Percentiles rank a stretch among this genome's conserved stretches.
Evolutionary conservation across 2,329 filamentous ascomycete species (phyloP).

Genomic region (Colletotrichum tanaceti): DNA sequence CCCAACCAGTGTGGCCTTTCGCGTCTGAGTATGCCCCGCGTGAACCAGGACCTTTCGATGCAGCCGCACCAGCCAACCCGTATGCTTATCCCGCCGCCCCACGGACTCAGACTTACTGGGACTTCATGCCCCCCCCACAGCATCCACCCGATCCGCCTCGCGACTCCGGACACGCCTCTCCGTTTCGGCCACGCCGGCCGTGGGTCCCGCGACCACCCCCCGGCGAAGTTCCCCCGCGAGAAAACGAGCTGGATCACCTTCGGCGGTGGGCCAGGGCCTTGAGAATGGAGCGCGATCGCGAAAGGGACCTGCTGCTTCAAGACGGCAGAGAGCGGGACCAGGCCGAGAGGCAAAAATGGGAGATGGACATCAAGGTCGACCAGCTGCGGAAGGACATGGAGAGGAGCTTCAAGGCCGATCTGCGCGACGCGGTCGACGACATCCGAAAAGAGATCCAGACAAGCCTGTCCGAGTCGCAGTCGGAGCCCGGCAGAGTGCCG

Average conservation of each 20-base stretch:
- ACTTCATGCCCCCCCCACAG: not conserved
- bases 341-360: not conserved
- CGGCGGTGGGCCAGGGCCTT: not conserved
- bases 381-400: not conserved
- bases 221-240: not conserved
- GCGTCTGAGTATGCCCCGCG: not conserved
- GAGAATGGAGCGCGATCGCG: not conserved
- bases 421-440: not conserved
- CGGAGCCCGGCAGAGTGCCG: not conserved
- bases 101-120: not conserved
- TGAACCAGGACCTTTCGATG: not conserved
- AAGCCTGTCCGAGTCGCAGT: not conserved
- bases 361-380: not conserved
- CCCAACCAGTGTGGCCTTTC: not conserved
- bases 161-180: not conserved
- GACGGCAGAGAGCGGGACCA: not conserved
- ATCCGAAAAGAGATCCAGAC: not conserved
- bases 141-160: not conserved
- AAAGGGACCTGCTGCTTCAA: not conserved
- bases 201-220: not conserved
- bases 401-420: not conserved
- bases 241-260: not conserved
- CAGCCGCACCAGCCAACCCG: not conserved
- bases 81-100: not conserved
- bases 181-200: not conserved